Evolutionary conservation across 306 rosid genomes (phyloP), one percentile per base, ranked within the genome.

Genomic region (Glycine latifolia): DNA sequence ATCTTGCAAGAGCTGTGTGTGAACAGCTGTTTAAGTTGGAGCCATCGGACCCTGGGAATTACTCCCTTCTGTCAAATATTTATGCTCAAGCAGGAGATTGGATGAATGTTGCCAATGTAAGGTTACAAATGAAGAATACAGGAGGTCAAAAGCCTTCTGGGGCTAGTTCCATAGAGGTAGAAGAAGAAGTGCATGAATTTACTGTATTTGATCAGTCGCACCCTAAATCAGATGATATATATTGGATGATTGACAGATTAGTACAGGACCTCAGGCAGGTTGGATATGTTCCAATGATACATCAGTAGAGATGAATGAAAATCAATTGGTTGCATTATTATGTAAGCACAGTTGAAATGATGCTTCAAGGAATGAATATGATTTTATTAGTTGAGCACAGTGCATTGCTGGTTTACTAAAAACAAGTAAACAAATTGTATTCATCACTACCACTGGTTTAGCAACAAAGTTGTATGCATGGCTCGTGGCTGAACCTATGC

Each of bases 31-130:
- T 87, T 69, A 72, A 83, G 74, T 71, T 89, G 80, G 92, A 82
- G 16, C 92, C 89, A 31, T 86, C 90, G 3, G 92, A 93, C 82
- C 85, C 91, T 3, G 94, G 96, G 75, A 91, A 87, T 63, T 86
- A 87, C 48, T 88, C 95, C 8, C 87, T 95, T 82, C 16, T 93
- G 85, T 91, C 97, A 68, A 93, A 95, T 85, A 95, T 95, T 71
- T 95, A 87, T 79, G 95, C 97, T 66, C 91, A 91, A 63, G 94
- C 95, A 43, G 90, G 92, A 59, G 94, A 93, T 58, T 95, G 97
- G 97, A 70, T 82, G 43, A 82, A 84, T 66, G 92, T 91, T 47
- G 92, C 94, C 16, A 86, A 80, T 66, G 73, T 86, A 66, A 86
- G 97, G 88, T 49, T 79, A 85, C 87, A 55, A 79, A 88, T 93